Evolutionary conservation across 495 filamentous ascomycete genomes (phyloP).

Genomic region (Bryoglossum gracile): DNA sequence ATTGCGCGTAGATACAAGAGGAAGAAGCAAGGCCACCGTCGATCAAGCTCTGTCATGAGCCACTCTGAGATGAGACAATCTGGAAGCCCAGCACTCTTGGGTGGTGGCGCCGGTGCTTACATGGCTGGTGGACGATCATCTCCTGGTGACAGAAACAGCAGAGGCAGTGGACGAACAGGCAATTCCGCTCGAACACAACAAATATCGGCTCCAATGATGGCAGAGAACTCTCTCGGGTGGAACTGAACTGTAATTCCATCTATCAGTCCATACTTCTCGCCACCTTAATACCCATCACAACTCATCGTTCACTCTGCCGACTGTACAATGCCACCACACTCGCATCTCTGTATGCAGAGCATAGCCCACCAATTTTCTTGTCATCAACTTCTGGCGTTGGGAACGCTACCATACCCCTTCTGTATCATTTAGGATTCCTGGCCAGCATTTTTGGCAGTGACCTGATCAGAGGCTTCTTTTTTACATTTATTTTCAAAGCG

Average conservation of each 20-base stretch:
- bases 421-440: conserved; percentile 15
- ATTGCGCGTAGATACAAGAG: conserved; percentile 90
- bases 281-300: conserved; percentile 17
- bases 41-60: conserved; percentile 59
- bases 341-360: conserved; percentile 7
- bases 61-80: conserved; percentile 44
- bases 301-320: conserved; percentile 1
- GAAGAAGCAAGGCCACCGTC: conserved; percentile 71
- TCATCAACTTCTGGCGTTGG: conserved; percentile 23
- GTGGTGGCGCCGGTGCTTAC: conserved; percentile 37
- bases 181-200: conserved; percentile 63
- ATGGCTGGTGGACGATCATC: conserved; percentile 47
- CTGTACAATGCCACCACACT: conserved; percentile 14
- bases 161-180: conserved; percentile 63
- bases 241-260: conserved; percentile 51
- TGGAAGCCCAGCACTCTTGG: conserved; percentile 48
- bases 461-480: conserved; percentile 25
- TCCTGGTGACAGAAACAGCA: conserved; percentile 52
- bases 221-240: conserved; percentile 97
- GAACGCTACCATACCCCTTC: conserved; percentile 21
- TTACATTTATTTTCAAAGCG: conserved; percentile 13
- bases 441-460: conserved; percentile 18
- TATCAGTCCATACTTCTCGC: conserved; percentile 9
- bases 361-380: conserved; percentile 19
- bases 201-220: conserved; percentile 82